A percentile compares a stretch with the other conserved stretches of the same genome.
Conservation (phyloP, 768 basidiomycete genomes). For the Holtermannia corniformis region DNA sequence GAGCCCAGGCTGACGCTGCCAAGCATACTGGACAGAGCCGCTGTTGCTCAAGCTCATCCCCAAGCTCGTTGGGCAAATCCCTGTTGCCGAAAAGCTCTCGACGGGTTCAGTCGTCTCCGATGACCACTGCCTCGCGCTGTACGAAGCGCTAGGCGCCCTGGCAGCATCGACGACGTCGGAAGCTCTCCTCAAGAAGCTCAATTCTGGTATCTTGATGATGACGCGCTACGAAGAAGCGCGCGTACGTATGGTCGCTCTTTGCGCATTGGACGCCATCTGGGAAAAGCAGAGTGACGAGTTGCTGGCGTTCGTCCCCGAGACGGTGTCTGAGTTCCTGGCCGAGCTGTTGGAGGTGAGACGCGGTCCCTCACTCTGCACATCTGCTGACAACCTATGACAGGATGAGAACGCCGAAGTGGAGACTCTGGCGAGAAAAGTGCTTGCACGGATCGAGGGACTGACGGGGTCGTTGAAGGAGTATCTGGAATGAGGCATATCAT, state of each 20-base stretch:
- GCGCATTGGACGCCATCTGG: conserved; percentile 67
- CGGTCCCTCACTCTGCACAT: too few relatives aligned
- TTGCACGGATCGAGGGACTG: conserved; percentile 35
- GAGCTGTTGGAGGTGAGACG: conserved; percentile 30
- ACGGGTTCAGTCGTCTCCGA: conserved; percentile 6
- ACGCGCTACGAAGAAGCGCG: conserved; percentile 72
- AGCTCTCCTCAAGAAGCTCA: conserved; percentile 65
- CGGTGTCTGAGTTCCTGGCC: conserved; percentile 36
- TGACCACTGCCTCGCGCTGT: conserved; percentile 38
- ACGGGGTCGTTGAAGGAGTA: conserved; percentile 37
- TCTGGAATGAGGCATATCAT: conserved; percentile 22
- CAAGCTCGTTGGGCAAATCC: conserved; percentile 56
- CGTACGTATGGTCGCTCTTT: conserved; percentile 61
- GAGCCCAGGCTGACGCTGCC: background rate
- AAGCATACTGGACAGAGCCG: conserved; percentile 86
- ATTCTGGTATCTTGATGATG: conserved; percentile 74
- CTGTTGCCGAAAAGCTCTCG: conserved; percentile 46
- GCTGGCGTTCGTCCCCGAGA: conserved; percentile 72
- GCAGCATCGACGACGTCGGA: conserved; percentile 53
- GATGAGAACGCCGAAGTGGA: conserved; percentile 82
- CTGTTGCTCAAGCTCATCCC: conserved; percentile 54
- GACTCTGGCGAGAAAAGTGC: conserved; percentile 48
- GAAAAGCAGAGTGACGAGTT: conserved; percentile 59
- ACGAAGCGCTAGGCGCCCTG: conserved; percentile 44
- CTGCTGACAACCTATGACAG: conserved; percentile 51